Evolutionary conservation across 1,284 basidiomycete species (phyloP), one percentile per base, ranked within the genome.

Genomic region (Rhodotorula sp.): DNA sequence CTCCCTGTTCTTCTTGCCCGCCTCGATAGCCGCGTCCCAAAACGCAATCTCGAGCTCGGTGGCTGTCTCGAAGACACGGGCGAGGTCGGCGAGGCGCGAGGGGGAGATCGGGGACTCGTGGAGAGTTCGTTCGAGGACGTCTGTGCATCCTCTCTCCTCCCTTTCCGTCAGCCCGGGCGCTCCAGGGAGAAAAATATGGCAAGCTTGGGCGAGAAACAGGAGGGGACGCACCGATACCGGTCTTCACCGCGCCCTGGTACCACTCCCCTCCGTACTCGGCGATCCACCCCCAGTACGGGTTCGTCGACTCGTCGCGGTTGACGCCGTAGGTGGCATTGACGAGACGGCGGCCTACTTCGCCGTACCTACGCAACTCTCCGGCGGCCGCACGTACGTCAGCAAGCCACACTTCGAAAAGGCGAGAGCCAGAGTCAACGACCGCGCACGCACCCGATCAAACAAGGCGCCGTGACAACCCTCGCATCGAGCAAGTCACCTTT

Each of bases 281-380:
- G 26, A 76, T 70, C 67, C 75, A 79, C 24, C 76, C 73, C 62
- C 70, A 75, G 80, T 94, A 94, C 11, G 86, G 85, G 77, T 94
- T 94, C 1, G 10, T 88, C 51, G n/a, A 85, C 61, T 86, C 78
- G 48, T 83, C 80, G 2, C 89, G 86, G 83, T 83, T 79, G 2
- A 68, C 62, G 20, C 85, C 79, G 85, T 85, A 57, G 90, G 81
- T 37, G 34, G 56, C 50, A 8, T 47, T 53, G 11, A 67, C 89
- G 87, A 94, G 68, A 60, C 77, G 75, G 52, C 91, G 81, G 0
- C 93, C 94, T 0, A 95, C 91, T 79, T 96, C 91, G n/a, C 92
- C 94, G 77, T 97, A 98, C 0, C 40, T 44, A 13, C 40, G 40
- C 40, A 13, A n/a, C n/a, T n/a, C n/a, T n/a, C n/a, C n/a, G n/a